Conservation (phyloP, 306 rosid genomes). For the Cucurbita pepo region DNA sequence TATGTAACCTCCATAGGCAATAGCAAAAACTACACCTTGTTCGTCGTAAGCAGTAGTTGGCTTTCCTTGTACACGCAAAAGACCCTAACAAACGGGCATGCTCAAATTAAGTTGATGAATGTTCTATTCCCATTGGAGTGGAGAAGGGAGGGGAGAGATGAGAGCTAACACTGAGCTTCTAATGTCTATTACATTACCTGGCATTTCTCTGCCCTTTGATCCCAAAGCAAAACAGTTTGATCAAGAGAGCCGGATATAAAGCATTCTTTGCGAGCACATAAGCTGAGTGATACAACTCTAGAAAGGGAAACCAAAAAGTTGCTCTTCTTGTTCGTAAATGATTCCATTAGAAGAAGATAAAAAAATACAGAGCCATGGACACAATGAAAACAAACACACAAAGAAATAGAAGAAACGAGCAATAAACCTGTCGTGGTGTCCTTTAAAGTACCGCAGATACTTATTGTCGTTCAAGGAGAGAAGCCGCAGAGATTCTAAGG, state of each 20-base stretch:
- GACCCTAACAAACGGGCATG: constrained; percentile 37
- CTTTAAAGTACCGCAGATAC: constrained; percentile 90
- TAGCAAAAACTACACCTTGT: constrained; percentile 78
- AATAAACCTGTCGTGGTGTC: constrained; percentile 85
- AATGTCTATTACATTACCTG: constrained; percentile 41
- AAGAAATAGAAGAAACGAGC: neutral
- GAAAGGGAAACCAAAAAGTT: neutral
- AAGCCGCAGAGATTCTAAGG: constrained; percentile 80
- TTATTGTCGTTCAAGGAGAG: constrained; percentile 84
- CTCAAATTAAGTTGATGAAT: neutral
- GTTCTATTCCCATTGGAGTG: neutral
- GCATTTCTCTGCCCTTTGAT: constrained; percentile 84
- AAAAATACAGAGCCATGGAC: neutral
- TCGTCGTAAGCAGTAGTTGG: constrained; percentile 89
- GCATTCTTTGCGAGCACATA: constrained; percentile 72
- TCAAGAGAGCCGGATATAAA: constrained; percentile 91
- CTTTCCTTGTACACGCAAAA: constrained; percentile 83
- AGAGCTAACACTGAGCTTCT: neutral
- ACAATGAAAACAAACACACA: neutral
- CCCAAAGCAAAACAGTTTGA: constrained; percentile 90
- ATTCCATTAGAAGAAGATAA: neutral
- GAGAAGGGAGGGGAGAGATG: neutral
- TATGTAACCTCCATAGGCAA: constrained; percentile 82
- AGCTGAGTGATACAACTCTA: constrained; percentile 90
- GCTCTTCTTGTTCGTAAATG: neutral